A percentile compares a stretch with the other conserved stretches of the same genome.
phyloP scores from a whole-genome alignment of 495 filamentous ascomycete species.

The Pyrenula massariospora region DNA sequence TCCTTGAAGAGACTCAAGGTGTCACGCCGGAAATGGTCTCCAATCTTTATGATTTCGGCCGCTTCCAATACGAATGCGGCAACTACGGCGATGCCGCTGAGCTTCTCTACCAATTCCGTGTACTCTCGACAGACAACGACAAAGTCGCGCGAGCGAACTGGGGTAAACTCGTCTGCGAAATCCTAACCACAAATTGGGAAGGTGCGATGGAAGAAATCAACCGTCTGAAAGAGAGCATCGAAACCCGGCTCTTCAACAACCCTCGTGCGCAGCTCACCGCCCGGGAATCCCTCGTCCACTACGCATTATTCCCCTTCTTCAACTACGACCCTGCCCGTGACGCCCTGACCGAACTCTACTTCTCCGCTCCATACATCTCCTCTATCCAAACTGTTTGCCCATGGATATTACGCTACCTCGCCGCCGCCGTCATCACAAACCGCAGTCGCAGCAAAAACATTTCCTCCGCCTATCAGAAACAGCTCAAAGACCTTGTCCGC shows the following conservation, averaged over 20 bases:
- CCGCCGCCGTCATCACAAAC: constrained; percentile 92
- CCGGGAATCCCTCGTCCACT: constrained; percentile 95
- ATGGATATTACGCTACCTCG: constrained; percentile 91
- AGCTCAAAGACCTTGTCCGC: constrained; percentile 90
- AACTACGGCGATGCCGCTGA: constrained; percentile 82
- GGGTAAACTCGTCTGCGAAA: constrained; percentile 92
- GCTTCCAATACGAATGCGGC: constrained; percentile 93
- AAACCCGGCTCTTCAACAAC: constrained; percentile 87
- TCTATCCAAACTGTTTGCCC: constrained; percentile 96
- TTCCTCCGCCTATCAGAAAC: constrained; percentile 82
- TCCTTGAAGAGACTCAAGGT: constrained; percentile 84
- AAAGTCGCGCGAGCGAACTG: constrained; percentile 89
- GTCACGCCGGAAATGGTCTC: constrained; percentile 93
- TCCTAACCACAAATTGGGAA: constrained; percentile 88
- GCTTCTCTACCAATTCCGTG: constrained; percentile 87
- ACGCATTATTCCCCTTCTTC: constrained; percentile 97
- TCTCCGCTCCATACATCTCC: constrained; percentile 94
- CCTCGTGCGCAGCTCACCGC: constrained; percentile 87
- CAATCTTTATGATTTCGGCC: constrained; percentile 83
- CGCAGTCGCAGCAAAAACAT: constrained; percentile 65
- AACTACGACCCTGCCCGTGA: constrained; percentile 90
- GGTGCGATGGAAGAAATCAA: constrained; percentile 88
- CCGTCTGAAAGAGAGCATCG: constrained; percentile 87
- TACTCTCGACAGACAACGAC: constrained; percentile 95
- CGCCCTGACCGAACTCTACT: constrained; percentile 85